Percentiles rank a stretch among this genome's conserved stretches.
Evolutionary conservation across 2,329 filamentous ascomycete species (phyloP).

Genomic region (Diaporthe citriasiana): DNA sequence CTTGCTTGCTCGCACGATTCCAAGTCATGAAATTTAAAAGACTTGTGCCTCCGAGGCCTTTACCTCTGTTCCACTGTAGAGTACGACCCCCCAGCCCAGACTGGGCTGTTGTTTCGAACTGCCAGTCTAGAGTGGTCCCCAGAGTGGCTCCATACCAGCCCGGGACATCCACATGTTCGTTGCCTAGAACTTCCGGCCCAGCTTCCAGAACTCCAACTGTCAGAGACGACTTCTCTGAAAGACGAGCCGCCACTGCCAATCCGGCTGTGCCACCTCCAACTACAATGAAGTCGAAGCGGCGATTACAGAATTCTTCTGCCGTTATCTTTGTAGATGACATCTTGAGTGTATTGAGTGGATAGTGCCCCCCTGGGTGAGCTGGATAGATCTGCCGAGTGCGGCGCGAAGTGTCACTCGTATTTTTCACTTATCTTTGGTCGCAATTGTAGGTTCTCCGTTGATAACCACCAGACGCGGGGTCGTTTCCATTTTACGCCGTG

Average conservation of each 20-base stretch:
- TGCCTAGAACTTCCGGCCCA: conserved; percentile 44
- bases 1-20: conserved; percentile 22
- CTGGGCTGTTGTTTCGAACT: conserved; percentile 20
- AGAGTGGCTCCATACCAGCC: conserved; percentile 17
- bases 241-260: conserved; percentile 59
- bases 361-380: not conserved
- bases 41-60: conserved; percentile 28
- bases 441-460: not conserved
- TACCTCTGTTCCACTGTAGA: not conserved
- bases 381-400: conserved; percentile 3
- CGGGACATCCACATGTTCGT: conserved; percentile 2
- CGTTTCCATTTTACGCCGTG: not conserved
- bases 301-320: not conserved
- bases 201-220: conserved; percentile 58
- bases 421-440: not conserved
- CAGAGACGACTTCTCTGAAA: conserved; percentile 53
- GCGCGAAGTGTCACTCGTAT: not conserved
- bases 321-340: not conserved
- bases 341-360: not conserved
- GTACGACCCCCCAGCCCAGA: not conserved
- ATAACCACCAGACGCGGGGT: not conserved
- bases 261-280: conserved; percentile 64
- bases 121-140: conserved; percentile 16
- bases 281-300: conserved; percentile 57
- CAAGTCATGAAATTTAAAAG: conserved; percentile 34